Evolutionary conservation across 768 basidiomycete species (phyloP).

Genomic region (Suillus subalutaceus): DNA sequence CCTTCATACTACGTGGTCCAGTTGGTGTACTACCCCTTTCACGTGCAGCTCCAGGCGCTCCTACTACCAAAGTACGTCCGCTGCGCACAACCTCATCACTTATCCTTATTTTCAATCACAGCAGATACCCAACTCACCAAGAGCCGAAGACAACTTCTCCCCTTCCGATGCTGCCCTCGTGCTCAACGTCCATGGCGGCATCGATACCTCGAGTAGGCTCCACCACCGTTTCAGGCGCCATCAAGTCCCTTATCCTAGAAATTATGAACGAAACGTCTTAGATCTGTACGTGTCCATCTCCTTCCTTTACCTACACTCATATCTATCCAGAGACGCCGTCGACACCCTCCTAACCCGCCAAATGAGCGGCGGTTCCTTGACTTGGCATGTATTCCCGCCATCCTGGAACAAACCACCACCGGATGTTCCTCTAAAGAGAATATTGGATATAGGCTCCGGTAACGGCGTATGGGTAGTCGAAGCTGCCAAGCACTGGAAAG

Average conservation of each 20-base stretch:
- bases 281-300: constrained; percentile 58
- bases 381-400: constrained; percentile 55
- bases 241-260: constrained; percentile 70
- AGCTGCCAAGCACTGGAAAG: constrained; percentile 67
- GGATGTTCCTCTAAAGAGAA: neutral
- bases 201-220: constrained; percentile 38
- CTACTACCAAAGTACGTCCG: neutral
- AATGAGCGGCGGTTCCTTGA: constrained; percentile 54
- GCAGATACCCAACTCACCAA: neutral
- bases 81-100: neutral
- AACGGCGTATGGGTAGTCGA: constrained; percentile 77
- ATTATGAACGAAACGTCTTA: constrained; percentile 61
- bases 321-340: constrained; percentile 62
- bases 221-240: constrained; percentile 55
- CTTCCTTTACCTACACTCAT: neutral
- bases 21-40: neutral
- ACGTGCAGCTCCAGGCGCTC: neutral
- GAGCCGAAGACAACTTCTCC: neutral
- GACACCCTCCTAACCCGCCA: constrained; percentile 59
- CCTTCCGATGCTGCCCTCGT: constrained; percentile 8
- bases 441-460: constrained; percentile 76
- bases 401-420: constrained; percentile 23
- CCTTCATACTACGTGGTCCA: neutral
- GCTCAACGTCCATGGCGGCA: constrained; percentile 33
- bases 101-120: neutral